A percentile compares a stretch with the other conserved stretches of the same genome.
Conservation (phyloP, 2,329 filamentous ascomycete species). For the Pyrenochaeta sp. region DNA sequence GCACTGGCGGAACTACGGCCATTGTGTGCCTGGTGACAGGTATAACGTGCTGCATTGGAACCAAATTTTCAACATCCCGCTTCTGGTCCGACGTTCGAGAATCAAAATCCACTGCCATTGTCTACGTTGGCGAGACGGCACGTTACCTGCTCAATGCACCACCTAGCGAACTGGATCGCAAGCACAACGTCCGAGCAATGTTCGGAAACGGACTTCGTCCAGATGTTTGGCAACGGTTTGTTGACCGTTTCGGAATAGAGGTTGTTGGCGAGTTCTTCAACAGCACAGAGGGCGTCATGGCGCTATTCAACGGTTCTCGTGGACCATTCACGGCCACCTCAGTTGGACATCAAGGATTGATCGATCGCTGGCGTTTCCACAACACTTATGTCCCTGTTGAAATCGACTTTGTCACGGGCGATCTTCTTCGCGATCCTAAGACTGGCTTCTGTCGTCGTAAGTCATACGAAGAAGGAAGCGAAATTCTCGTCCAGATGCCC, state of each 20-base stretch:
- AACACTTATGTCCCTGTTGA: constrained; percentile 70
- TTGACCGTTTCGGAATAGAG: constrained; percentile 68
- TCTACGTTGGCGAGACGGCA: constrained; percentile 80
- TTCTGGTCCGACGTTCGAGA: constrained; percentile 78
- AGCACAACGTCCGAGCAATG: constrained; percentile 66
- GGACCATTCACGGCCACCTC: constrained; percentile 68
- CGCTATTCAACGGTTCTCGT: constrained; percentile 65
- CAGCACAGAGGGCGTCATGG: constrained; percentile 75
- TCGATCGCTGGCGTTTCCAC: constrained; percentile 62
- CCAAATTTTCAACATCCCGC: constrained; percentile 70
- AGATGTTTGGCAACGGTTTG: constrained; percentile 72
- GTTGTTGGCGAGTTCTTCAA: constrained; percentile 79
- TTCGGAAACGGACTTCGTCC: constrained; percentile 73
- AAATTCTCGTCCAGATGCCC: constrained; percentile 72
- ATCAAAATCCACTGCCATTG: constrained; percentile 72
- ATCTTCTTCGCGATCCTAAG: constrained; percentile 69
- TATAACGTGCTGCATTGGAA: constrained; percentile 67
- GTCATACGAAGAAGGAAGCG: constrained; percentile 73
- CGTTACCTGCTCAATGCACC: constrained; percentile 76
- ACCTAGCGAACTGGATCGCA: constrained; percentile 65
- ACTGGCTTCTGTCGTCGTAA: constrained; percentile 72
- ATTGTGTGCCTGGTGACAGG: constrained; percentile 64
- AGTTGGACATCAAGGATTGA: constrained; percentile 74
- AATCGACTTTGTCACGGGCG: constrained; percentile 72
- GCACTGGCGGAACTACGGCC: constrained; percentile 70